A percentile compares a stretch with the other conserved stretches of the same genome.
phyloP scores from a whole-genome alignment of 75 land plant genomes.

The Selaginella moellendorffii region DNA sequence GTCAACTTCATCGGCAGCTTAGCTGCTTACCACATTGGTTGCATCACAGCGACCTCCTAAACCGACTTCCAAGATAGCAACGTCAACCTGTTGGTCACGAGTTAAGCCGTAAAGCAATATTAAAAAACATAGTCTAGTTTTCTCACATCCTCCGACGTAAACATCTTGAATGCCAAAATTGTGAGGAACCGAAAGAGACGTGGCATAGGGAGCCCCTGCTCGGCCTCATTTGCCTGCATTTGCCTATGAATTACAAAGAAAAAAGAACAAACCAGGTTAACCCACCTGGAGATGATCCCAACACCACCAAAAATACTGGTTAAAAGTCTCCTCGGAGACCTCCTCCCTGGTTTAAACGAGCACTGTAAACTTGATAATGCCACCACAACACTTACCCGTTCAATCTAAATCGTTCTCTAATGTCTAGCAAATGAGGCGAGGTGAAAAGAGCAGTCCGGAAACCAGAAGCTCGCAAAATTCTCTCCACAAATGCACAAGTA shows the following conservation, averaged over 20 bases:
- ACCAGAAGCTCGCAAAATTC: conserved; percentile 64
- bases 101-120: neutral
- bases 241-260: neutral
- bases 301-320: conserved; percentile 89
- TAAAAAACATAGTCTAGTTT: neutral
- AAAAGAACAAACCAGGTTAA: too few relatives aligned
- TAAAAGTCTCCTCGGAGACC: conserved; percentile 67
- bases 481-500: conserved; percentile 74
- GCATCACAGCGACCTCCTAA: conserved; percentile 94
- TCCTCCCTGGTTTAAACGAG: conserved; percentile 65
- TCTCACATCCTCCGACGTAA: conserved; percentile 59
- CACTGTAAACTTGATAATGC: too few relatives aligned
- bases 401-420: conserved; percentile 66
- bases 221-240: conserved; percentile 39
- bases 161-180: conserved; percentile 74
- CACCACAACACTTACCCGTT: conserved; percentile 65
- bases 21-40: conserved; percentile 80
- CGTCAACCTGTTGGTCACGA: conserved; percentile 57
- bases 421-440: conserved; percentile 71
- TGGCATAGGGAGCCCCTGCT: conserved; percentile 53
- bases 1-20: too few relatives aligned
- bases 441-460: conserved; percentile 75
- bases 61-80: conserved; percentile 92
- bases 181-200: conserved; percentile 75
- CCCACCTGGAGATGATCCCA: conserved; percentile 66